Conservation (phyloP, 805 yeast genomes). For the Metschnikowia cerradonensis region DNA sequence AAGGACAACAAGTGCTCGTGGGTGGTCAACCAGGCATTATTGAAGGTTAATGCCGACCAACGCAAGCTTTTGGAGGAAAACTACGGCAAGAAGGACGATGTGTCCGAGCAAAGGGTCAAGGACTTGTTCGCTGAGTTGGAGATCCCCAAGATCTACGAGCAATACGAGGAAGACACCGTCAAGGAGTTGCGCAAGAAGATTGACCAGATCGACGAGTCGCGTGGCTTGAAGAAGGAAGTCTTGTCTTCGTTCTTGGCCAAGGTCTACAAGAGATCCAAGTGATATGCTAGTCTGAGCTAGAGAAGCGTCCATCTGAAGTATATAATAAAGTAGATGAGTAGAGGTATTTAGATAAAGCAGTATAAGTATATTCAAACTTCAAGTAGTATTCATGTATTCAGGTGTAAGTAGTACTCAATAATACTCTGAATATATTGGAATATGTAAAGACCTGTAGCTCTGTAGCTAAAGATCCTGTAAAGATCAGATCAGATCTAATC, state of each 20-base stretch:
- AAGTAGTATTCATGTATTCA: too few relatives aligned
- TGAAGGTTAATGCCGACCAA: conserved; percentile 74
- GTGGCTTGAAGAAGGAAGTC: conserved; percentile 92
- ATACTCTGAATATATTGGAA: too few relatives aligned
- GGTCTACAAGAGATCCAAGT: conserved; percentile 92
- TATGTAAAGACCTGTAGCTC: too few relatives aligned
- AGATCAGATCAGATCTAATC: too few relatives aligned
- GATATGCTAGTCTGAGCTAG: background rate
- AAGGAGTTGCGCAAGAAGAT: conserved; percentile 61
- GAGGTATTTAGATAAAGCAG: too few relatives aligned
- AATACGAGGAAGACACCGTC: conserved; percentile 80
- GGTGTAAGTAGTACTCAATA: too few relatives aligned
- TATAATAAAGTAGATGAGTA: too few relatives aligned
- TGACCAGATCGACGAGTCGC: conserved; percentile 72
- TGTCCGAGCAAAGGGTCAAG: conserved; percentile 66
- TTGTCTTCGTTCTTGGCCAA: conserved; percentile 79
- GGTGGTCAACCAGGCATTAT: conserved; percentile 91
- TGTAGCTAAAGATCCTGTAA: too few relatives aligned
- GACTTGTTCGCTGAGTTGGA: conserved; percentile 69
- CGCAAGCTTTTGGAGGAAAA: conserved; percentile 77
- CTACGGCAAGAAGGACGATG: conserved; percentile 80
- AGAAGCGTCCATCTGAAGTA: too few relatives aligned
- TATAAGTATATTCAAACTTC: too few relatives aligned
- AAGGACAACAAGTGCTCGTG: conserved; percentile 98
- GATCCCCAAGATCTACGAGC: conserved; percentile 64